Evolutionary conservation across 140 eudicot genomes (phyloP), one percentile per base, ranked within the genome.

Genomic region (Stevia rebaudiana): DNA sequence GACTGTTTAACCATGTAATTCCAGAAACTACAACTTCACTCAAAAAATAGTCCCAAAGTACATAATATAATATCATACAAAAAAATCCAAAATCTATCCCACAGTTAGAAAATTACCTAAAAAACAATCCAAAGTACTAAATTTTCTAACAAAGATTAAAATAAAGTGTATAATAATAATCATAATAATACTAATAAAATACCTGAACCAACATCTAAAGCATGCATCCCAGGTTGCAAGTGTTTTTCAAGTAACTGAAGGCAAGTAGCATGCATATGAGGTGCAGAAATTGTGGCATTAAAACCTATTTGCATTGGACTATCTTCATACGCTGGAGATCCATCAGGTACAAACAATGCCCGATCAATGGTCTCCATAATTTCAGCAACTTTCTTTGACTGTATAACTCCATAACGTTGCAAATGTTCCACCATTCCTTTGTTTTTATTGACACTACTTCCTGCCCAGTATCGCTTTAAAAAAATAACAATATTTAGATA

Each of bases 221-320:
- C 94, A 70, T 76, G 95, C 98, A 87, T 91, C 76, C 98, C 98
- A 18, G 98, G 95, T 77, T 82, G 88, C 83, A 91, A 73, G 68
- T 87, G 65, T 42, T 87, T 74, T 73, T 87, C 94, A 82, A 91
- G 53, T 59, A 91, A 77, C 72, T 87, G 85, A 71, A 91, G 96
- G 78, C 98, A 91, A 53, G 74, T 87, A 18, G 96, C 98, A 81
- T 91, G 98, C 98, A 91, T 91, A 81, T 91, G 98, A 69, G 98
- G 98, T 25, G 98, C 98, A 69, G 98, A 91, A 67, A 91, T 91
- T 22, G 96, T 91, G 60, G 83, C 98, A 74, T 91, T 91, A 60
- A 80, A 79, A 12, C 98, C 98, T 62, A 91, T 91, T 18, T 50
- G 85, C 91, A 91, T 77, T 21, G 98, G 98, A 66, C 82, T 84